Base-by-base conservation (phyloP, 768 basidiomycete genomes). In the Suillus subluteus region DNA sequence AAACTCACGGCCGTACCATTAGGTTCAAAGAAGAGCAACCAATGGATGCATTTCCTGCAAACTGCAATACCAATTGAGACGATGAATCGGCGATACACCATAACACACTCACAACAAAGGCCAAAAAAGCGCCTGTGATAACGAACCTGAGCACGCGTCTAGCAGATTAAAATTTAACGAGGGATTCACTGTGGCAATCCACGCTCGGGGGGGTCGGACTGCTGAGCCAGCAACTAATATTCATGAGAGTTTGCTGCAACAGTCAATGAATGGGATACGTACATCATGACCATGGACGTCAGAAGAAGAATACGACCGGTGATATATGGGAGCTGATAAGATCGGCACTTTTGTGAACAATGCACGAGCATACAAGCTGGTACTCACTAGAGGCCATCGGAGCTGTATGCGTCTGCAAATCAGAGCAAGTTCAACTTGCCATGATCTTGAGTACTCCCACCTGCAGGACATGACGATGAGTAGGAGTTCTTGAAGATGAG, bases 311-410 rank as follows among this genome's bases (percentile, higher is more conserved):
- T 21, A 12, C 59, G 59, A 30, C 59, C 59, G 4, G 3, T 13
- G 41, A 21, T 43, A 18, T 61, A 61, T 1, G 59, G 59, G 6
- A 61, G 30, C 59, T 61, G 26, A 13, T 43, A 30, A 21, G 3
- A 32, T 61, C 13, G 12, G 12, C 11, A 43, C 26, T 32, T 4
- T 40, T 32, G 5, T 30, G 41, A 37, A 30, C 26, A 32, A 37
- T 43, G 18, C 12, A 21, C 59, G 43, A 43, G 30, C 30, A 44
- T 18, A 43, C 11, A 13, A 55, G 26, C 30, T 30, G 18, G 1
- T 61, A 8, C 59, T 43, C 40, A 61, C 59, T 13, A 43, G 59
- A 43, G 59, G 59, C 59, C 59, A 61, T 43, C 59, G 41, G 32
- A 18, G 59, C 18, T 18, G 40, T 13, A 61, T 43, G 40, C 41